phyloP scores from a whole-genome alignment of 352 stramenopile species.

The Plasmopara viticola region DNA sequence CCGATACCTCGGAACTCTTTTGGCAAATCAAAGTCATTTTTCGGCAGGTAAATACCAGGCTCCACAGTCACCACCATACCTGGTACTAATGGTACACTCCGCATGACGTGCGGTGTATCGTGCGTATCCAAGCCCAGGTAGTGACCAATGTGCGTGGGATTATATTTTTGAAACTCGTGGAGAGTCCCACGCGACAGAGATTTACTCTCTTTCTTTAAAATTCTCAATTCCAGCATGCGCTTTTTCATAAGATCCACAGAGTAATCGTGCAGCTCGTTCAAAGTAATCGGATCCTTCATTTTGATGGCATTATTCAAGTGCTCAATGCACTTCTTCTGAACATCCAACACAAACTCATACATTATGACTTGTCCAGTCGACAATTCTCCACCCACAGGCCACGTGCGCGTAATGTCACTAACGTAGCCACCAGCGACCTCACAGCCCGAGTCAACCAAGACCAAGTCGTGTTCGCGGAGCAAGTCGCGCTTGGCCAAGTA shows the following conservation, averaged over 20 bases:
- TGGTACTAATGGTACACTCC: constrained; percentile 42
- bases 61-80: constrained; percentile 84
- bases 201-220: constrained; percentile 34
- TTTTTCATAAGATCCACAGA: constrained; percentile 69
- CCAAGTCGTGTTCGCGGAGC: constrained; percentile 53
- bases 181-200: constrained; percentile 30
- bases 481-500: constrained; percentile 72
- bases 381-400: constrained; percentile 45
- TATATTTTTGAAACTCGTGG: constrained; percentile 73
- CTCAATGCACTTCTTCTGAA: constrained; percentile 66
- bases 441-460: constrained; percentile 80
- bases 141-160: constrained; percentile 81
- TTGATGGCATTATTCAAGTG: constrained; percentile 45
- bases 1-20: constrained; percentile 74
- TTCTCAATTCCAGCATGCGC: constrained; percentile 52
- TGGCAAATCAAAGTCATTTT: constrained; percentile 57
- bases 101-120: constrained; percentile 69
- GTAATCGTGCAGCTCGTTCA: constrained; percentile 73
- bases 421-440: constrained; percentile 74
- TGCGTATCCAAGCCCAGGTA: constrained; percentile 83
- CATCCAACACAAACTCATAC: constrained; percentile 74
- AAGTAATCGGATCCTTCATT: constrained; percentile 40
- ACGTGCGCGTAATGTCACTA: constrained; percentile 81
- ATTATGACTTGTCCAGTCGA: constrained; percentile 44
- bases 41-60: constrained; percentile 77